Evolutionary conservation across 257 asterid genomes (phyloP).

Genomic region (Jacaranda copaia): DNA sequence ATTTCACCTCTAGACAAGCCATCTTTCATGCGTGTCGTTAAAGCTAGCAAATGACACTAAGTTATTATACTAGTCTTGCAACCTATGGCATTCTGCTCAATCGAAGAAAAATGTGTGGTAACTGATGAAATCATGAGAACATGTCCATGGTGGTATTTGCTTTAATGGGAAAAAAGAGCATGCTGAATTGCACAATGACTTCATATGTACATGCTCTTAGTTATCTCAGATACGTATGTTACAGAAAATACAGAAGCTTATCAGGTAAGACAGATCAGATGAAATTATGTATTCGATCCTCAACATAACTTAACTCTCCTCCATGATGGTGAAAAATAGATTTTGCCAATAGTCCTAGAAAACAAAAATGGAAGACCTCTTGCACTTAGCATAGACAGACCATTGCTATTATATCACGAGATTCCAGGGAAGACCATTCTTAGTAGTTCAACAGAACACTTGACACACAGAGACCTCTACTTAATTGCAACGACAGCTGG

Average conservation of each 20-base stretch:
- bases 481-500: slow-evolving; percentile 11
- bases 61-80: neutral
- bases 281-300: too few species aligned
- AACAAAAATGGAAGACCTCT: neutral
- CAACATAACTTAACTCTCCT: neutral
- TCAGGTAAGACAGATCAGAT: too few species aligned
- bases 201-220: too few species aligned
- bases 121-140: neutral
- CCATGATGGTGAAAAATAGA: neutral
- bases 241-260: too few species aligned
- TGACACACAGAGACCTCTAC: slow-evolving; percentile 10
- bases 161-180: too few species aligned
- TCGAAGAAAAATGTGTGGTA: slow-evolving; percentile 1
- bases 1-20: neutral
- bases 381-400: neutral
- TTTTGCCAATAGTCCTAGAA: neutral
- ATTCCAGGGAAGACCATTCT: neutral
- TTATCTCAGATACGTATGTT: too few species aligned
- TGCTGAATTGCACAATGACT: too few species aligned
- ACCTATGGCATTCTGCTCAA: neutral
- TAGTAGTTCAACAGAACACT: slow-evolving; percentile 16
- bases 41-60: too few species aligned
- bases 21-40: neutral
- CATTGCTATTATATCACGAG: too few species aligned
- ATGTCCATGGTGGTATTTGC: neutral